A percentile compares a stretch with the other conserved stretches of the same genome.
These are phyloP conservation scores for Hirsutella thompsonii DNA, from an alignment of 2,329 filamentous ascomycete species.

Conservation along the genomic window DNA sequence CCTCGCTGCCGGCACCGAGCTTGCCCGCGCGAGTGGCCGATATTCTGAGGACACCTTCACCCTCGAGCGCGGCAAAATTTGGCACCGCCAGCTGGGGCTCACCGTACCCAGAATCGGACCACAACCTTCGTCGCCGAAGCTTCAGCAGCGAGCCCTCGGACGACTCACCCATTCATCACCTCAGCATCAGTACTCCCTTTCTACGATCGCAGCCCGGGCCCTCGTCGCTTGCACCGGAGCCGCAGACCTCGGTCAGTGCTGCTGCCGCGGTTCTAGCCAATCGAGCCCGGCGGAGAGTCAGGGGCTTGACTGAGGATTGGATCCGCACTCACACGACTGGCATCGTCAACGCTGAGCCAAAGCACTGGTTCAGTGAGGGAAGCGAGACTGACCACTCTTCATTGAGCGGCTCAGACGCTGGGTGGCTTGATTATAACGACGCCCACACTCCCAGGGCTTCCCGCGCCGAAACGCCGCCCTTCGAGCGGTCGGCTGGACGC, in stretches of 20 bases:
- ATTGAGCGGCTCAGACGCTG: conserved; percentile 51
- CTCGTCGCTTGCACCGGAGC: conserved; percentile 15
- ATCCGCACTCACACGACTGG: conserved; percentile 73
- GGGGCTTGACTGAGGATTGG: conserved; percentile 70
- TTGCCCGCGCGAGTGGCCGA: conserved; percentile 42
- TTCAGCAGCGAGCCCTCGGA: conserved; percentile 47
- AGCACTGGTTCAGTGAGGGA: conserved; percentile 71
- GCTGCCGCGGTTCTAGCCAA: conserved; percentile 52
- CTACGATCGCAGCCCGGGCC: conserved; percentile 41
- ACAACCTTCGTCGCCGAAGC: conserved; percentile 35
- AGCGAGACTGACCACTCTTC: conserved; percentile 64
- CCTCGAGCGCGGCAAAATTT: conserved; percentile 25
- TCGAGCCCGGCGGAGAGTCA: conserved; percentile 43
- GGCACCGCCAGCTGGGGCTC: conserved; percentile 83
- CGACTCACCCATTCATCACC: conserved; percentile 46
- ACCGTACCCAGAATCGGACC: conserved; percentile 62
- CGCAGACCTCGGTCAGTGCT: conserved; percentile 29
- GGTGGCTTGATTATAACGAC: conserved; percentile 36
- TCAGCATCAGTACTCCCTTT: conserved; percentile 50
- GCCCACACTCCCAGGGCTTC: conserved; percentile 33
- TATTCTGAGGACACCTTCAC: conserved; percentile 39
- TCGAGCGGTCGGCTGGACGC: conserved; percentile 18
- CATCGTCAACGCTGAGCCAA: conserved; percentile 54
- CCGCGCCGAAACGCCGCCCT: conserved; percentile 10
- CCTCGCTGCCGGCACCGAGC: conserved; percentile 44